Base-by-base conservation (phyloP, 202 grass and related monocot genomes). In the Panicum virgatum region DNA sequence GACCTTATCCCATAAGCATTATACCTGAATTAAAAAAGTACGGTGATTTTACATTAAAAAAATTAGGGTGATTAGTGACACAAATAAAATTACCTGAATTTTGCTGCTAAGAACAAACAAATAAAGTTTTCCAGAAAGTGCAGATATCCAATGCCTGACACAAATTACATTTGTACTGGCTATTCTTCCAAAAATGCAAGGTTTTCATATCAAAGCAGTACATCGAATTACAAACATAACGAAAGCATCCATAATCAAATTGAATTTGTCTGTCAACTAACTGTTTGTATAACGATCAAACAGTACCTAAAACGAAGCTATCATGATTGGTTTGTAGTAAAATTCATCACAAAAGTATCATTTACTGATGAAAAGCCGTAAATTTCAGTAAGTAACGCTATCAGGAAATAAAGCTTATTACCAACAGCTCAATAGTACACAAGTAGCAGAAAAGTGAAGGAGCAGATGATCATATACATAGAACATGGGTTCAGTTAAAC, bases 1-100 rank as follows among this genome's bases (percentile, higher is more conserved):
- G 89, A 77, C 66, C 77, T 87, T 25, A 88, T 76, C 18, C 94
- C 89, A 22, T 97, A 94, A 14, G 73, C 76, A 39, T 37, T 73
- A 39, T 89, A 94, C 76, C 84, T 93, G 60, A 44, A 84, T 77
- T 16, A 5, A 83, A 19, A 65, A 58, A 13, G 57, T 5, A 38
- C 6, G 44, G 27, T 39, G 7, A 22, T 22, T 3, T 29, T 4
- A 0, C 0, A n/a, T n/a, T n/a, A n/a, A n/a, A n/a, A 8, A 50
- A 19, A 43, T 80, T 46, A 89, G 20, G n/a, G n/a, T n/a, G n/a
- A n/a, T n/a, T 34, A 12, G 0, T 14, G 44, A 59, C 20, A 25
- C 26, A 72, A 46, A 39, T 9, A n/a, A 25, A 6, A 36, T 3
- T 30, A 30, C 30, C 30, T 30, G 30, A 30, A 6, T 6, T 40